Percentiles rank a stretch among this genome's conserved stretches.
These are phyloP conservation scores for Entomortierella beljakovae DNA, from an alignment of 192 early-diverging fungal species.

Conservation along the genomic window DNA sequence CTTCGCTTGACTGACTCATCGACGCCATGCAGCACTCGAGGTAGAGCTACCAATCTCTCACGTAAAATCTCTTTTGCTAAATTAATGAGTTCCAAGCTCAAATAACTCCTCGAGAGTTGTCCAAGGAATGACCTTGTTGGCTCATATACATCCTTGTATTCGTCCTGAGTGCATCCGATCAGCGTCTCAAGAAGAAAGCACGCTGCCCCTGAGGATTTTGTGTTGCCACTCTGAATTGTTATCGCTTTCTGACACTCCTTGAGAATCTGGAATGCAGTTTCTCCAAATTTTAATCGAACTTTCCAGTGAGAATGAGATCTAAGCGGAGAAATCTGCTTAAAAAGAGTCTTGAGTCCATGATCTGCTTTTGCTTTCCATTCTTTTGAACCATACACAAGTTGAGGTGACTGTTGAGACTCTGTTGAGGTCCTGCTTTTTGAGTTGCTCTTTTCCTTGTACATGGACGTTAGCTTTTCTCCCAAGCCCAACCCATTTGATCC, in stretches of 20 bases:
- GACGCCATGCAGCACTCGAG: conserved; percentile 27
- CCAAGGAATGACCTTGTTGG: conserved; percentile 9
- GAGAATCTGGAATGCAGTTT: conserved; percentile 27
- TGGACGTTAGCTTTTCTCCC: conserved; percentile 14
- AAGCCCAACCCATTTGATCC: background rate
- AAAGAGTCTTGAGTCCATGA: conserved; percentile 22
- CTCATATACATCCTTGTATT: conserved; percentile 17
- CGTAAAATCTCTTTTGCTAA: conserved; percentile 37
- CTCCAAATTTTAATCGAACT: conserved; percentile 24
- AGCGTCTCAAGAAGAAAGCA: conserved; percentile 42
- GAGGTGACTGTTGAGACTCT: background rate
- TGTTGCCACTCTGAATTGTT: background rate
- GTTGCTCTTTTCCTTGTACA: conserved; percentile 26
- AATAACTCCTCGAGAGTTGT: conserved; percentile 6
- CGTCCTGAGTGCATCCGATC: conserved; percentile 38
- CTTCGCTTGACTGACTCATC: conserved; percentile 35
- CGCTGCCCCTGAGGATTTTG: conserved; percentile 3
- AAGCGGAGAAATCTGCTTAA: conserved; percentile 19
- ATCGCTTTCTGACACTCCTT: conserved; percentile 22
- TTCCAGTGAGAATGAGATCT: conserved; percentile 37
- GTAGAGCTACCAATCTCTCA: conserved; percentile 21
- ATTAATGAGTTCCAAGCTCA: conserved; percentile 2
- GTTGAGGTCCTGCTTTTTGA: no score
- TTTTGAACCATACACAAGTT: background rate
- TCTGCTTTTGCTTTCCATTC: conserved; percentile 20